Percentiles rank a stretch among this genome's conserved stretches.
phyloP scores from a whole-genome alignment of 306 rosid species.

The Oemleria cerasiformis region DNA sequence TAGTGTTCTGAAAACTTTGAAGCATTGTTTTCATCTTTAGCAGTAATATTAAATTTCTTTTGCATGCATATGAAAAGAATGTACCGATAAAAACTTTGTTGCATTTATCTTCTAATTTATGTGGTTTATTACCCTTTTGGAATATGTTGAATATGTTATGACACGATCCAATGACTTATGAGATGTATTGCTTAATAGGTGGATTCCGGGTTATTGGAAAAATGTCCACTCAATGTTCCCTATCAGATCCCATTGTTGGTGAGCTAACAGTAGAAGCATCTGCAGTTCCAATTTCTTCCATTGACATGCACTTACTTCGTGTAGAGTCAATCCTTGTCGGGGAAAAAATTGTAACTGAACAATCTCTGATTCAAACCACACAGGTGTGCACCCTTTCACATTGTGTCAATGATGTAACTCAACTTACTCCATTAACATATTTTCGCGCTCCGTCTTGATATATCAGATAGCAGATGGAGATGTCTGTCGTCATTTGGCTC shows the following conservation, averaged over 20 bases:
- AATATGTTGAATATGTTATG: constrained; percentile 10
- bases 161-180: constrained; percentile 22
- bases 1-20: not conserved
- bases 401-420: not conserved
- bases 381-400: constrained; percentile 54
- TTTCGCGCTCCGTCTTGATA: constrained; percentile 9
- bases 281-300: constrained; percentile 73
- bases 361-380: constrained; percentile 78
- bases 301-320: constrained; percentile 75
- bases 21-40: constrained; percentile 2
- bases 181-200: constrained; percentile 46
- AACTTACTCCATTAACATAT: constrained; percentile 16
- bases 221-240: constrained; percentile 72
- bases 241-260: constrained; percentile 67
- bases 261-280: constrained; percentile 82
- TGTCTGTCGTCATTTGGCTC: constrained; percentile 53
- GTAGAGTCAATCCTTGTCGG: constrained; percentile 86
- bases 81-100: not conserved
- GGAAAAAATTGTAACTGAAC: constrained; percentile 76
- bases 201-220: constrained; percentile 89
- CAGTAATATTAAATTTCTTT: not conserved
- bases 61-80: constrained; percentile 2
- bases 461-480: constrained; percentile 90
- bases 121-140: constrained; percentile 7
- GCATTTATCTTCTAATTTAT: constrained; percentile 14